Percentiles rank a stretch among this genome's conserved stretches.
Evolutionary conservation across 768 basidiomycete genomes (phyloP).

Genomic region (Rossbeevera mucosa): DNA sequence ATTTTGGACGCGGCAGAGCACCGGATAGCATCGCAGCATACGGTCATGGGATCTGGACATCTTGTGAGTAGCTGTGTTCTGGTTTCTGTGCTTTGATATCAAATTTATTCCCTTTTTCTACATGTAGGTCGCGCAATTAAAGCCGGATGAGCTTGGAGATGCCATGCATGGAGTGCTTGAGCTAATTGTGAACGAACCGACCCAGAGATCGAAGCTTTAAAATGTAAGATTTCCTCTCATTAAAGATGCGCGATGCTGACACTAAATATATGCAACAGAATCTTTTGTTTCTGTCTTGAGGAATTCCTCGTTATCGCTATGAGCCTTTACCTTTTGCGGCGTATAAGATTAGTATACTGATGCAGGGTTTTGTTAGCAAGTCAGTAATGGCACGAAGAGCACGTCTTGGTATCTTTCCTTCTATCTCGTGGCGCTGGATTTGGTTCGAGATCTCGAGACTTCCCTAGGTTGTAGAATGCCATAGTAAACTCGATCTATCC

Average conservation of each 20-base stretch:
- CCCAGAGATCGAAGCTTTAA: conserved; percentile 14
- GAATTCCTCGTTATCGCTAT: background rate
- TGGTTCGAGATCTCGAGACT: too few relatives aligned
- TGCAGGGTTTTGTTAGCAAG: background rate
- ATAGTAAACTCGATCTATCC: too few relatives aligned
- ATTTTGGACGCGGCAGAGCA: conserved; percentile 27
- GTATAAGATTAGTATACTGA: background rate
- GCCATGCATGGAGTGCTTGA: conserved; percentile 23
- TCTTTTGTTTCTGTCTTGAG: background rate
- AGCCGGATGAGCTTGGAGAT: conserved; percentile 27
- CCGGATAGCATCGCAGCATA: conserved; percentile 18
- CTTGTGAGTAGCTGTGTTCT: conserved; percentile 14
- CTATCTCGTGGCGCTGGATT: background rate
- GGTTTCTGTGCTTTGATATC: background rate
- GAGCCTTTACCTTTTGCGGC: background rate
- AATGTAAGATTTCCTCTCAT: background rate
- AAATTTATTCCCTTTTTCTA: background rate
- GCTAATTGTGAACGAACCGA: conserved; percentile 2
- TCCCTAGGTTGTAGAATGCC: too few relatives aligned
- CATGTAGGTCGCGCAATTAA: conserved; percentile 25
- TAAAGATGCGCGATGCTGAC: background rate
- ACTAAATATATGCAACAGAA: background rate
- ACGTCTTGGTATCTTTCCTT: background rate
- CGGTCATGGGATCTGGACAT: conserved; percentile 27
- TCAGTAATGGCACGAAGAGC: background rate